Conservation (phyloP, 176 grass and related monocot species). For the Typha latifolia region DNA sequence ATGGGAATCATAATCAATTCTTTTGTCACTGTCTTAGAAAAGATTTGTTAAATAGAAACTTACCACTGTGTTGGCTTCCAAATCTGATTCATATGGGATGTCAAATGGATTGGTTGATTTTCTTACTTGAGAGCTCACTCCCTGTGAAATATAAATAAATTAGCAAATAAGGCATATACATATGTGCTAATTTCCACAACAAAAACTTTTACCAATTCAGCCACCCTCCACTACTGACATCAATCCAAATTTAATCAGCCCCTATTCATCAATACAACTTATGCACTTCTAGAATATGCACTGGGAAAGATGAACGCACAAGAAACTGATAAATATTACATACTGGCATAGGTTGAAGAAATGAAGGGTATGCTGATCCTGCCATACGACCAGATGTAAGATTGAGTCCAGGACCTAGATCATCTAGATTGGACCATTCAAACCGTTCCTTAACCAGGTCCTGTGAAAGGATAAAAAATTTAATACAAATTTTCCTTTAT, state of each 20-base stretch:
- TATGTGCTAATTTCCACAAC: not conserved
- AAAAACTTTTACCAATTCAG: not conserved
- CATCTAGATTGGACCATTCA: slow-evolving; percentile 32
- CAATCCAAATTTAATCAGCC: too few relatives aligned
- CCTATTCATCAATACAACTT: too few relatives aligned
- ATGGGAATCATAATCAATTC: not conserved
- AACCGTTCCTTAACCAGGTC: slow-evolving; percentile 16
- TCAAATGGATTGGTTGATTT: slow-evolving; percentile 86
- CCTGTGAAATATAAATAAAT: slow-evolving; percentile 40
- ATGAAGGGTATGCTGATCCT: slow-evolving; percentile 25
- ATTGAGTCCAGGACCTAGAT: slow-evolving; percentile 35
- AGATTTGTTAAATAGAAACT: not conserved
- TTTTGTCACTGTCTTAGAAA: not conserved
- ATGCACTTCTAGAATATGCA: too few relatives aligned
- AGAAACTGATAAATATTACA: slow-evolving; percentile 9
- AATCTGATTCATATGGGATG: slow-evolving; percentile 49
- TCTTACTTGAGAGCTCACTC: slow-evolving; percentile 29
- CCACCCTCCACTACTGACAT: not conserved
- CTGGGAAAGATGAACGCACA: not conserved
- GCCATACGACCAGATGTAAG: slow-evolving; percentile 15
- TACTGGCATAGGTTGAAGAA: slow-evolving; percentile 40
- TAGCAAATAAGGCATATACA: not conserved
- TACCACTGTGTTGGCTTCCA: slow-evolving; percentile 29
- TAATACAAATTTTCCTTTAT: slow-evolving; percentile 3
- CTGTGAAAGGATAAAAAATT: slow-evolving; percentile 23